Evolutionary conservation across 371 early-diverging fungal species (phyloP).

Genomic region (Mortierella sp.): DNA sequence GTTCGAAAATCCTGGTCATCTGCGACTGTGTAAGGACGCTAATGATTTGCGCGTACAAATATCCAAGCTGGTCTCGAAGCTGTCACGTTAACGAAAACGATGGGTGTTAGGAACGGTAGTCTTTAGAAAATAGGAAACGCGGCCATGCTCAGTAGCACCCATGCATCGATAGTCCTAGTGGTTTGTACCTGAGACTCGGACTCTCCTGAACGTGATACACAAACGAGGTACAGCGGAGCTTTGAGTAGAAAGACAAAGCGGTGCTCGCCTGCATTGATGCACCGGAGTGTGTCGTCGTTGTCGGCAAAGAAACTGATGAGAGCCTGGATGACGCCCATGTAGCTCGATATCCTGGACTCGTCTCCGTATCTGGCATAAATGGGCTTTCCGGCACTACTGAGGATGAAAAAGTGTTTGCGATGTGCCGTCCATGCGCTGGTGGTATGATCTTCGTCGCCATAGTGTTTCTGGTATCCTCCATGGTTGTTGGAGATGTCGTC

Average conservation of each 20-base stretch:
- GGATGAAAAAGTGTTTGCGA: constrained; percentile 85
- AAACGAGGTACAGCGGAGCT: constrained; percentile 89
- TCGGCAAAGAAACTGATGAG: constrained; percentile 89
- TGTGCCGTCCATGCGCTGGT: constrained; percentile 69
- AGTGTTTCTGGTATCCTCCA: constrained; percentile 53
- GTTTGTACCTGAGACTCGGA: constrained; percentile 78
- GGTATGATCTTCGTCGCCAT: constrained; percentile 52
- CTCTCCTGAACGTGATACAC: constrained; percentile 86
- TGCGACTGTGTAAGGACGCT: constrained; percentile 89
- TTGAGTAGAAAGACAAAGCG: constrained; percentile 86
- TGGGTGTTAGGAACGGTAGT: not conserved
- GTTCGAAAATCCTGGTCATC: constrained; percentile 88
- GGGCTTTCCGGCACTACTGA: constrained; percentile 91
- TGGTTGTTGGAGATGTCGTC: constrained; percentile 55
- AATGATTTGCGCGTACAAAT: constrained; percentile 88
- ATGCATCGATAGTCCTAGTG: not conserved
- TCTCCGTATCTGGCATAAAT: constrained; percentile 90
- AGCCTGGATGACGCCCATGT: constrained; percentile 95
- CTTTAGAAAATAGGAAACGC: not conserved
- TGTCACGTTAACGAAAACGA: constrained; percentile 34
- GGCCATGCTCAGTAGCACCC: too few species aligned
- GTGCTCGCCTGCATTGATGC: constrained; percentile 82
- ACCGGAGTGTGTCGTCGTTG: constrained; percentile 84
- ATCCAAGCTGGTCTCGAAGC: constrained; percentile 86
- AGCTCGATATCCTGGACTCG: constrained; percentile 87